Evolutionary conservation across 2,329 filamentous ascomycete species (phyloP).

Genomic region (Aspergillus transmontanensis): DNA sequence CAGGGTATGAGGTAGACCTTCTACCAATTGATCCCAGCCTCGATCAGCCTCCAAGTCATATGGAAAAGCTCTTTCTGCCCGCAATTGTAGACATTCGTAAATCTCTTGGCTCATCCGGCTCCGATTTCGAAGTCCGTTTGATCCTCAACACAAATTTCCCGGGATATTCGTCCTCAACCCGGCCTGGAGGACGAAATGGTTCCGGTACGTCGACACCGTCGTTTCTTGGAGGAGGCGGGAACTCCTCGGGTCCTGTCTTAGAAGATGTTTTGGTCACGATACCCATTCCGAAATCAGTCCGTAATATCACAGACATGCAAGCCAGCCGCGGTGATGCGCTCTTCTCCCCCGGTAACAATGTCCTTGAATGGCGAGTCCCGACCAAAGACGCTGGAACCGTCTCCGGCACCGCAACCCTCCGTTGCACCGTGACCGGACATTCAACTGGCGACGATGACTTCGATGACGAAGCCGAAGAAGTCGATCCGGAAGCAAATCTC

Average conservation of each 20-base stretch:
- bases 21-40: conserved; percentile 69
- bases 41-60: conserved; percentile 54
- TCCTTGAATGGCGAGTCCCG: conserved; percentile 81
- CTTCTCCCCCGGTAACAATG: conserved; percentile 72
- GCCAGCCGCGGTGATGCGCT: conserved; percentile 80
- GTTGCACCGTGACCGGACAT: conserved; percentile 77
- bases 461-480: conserved; percentile 42
- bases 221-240: conserved; percentile 57
- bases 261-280: conserved; percentile 79
- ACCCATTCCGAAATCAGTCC: conserved; percentile 75
- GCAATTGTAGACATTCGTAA: conserved; percentile 81
- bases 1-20: conserved; percentile 91
- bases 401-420: conserved; percentile 69
- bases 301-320: conserved; percentile 80
- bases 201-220: conserved; percentile 53
- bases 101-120: conserved; percentile 70
- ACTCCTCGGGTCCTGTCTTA: conserved; percentile 62
- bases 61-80: conserved; percentile 74
- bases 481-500: conserved; percentile 40
- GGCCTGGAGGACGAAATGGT: conserved; percentile 44
- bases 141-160: conserved; percentile 69
- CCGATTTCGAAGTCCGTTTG: conserved; percentile 86
- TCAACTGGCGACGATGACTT: conserved; percentile 52
- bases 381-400: conserved; percentile 73
- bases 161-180: conserved; percentile 45